Evolutionary conservation across 1,284 basidiomycete species (phyloP), one percentile per base, ranked within the genome.

Genomic region (Porodaedalea pini): DNA sequence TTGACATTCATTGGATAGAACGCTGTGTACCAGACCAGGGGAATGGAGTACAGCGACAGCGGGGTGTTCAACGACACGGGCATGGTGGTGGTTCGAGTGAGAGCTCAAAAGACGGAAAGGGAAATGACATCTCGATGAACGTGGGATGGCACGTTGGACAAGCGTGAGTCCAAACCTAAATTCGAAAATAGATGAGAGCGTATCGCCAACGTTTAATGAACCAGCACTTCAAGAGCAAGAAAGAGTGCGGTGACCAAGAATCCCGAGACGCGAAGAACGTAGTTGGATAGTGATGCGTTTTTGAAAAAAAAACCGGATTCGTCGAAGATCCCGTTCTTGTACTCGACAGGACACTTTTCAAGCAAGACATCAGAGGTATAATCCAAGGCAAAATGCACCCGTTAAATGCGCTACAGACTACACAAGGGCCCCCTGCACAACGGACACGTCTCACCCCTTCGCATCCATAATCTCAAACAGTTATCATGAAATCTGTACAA

Each of bases 41-140:
- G 63, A 43, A 63, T 63, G 13, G 63, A 63, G 45, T 65, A 63
- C 31, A 65, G 31, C 2, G 63, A 63, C 4, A 62, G 55, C 11
- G 62, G 58, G 11, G 58, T 51, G 23, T 44, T 15, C 36, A 60
- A 36, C 15, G 51, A 36, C n/a, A 55, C 11, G 4, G 58, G 40
- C 58, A 62, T 59, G 32, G 21, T 51, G 50, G 21, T 45, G 15
- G 51, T 19, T 17, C n/a, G n/a, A 51, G 29, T 32, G 49, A 51
- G 29, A 51, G 49, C 21, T 7, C 4, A 19, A 7, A 29, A 17
- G 23, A 17, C 10, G 25, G 10, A 45, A 45, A 23, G 19, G 25
- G n/a, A 21, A 27, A 29, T 29, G 45, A 47, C 27, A 27, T 47
- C 45, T 31, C 15, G 27, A 6, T 34, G 13, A 34, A 13, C 32